Conservation (phyloP, 2,329 filamentous ascomycete species). For the Diplodia corticola region DNA sequence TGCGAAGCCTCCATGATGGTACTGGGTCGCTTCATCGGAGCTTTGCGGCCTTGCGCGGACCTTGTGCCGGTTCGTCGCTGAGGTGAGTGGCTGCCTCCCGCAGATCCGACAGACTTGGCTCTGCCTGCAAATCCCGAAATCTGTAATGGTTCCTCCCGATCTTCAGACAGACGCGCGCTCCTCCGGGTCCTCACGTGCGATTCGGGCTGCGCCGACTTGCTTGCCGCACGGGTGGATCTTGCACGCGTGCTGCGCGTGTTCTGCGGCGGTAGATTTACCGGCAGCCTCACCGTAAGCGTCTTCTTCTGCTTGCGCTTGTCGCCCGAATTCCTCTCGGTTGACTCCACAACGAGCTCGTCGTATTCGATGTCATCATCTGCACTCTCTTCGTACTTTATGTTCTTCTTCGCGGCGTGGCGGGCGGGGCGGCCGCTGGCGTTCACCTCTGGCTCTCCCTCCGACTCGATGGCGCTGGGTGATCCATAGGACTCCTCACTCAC, state of each 20-base stretch:
- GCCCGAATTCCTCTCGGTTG: conserved; percentile 11
- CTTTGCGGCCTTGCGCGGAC: conserved; percentile 48
- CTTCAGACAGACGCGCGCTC: conserved; percentile 61
- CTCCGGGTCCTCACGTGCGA: conserved; percentile 45
- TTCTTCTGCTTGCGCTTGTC: conserved; percentile 36
- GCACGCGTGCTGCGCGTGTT: conserved; percentile 32
- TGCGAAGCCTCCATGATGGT: conserved; percentile 57
- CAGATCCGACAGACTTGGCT: conserved; percentile 57
- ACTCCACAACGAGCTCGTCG: neutral
- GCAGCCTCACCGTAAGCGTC: conserved; percentile 44
- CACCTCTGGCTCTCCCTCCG: conserved; percentile 50
- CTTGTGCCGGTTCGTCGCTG: conserved; percentile 27
- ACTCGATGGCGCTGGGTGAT: neutral
- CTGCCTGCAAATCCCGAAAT: conserved; percentile 60
- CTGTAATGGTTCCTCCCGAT: conserved; percentile 57
- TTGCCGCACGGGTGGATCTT: conserved; percentile 38
- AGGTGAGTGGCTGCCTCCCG: conserved; percentile 49
- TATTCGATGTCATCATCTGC: conserved; percentile 50
- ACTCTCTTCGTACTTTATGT: conserved; percentile 57
- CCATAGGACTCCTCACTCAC: conserved; percentile 48
- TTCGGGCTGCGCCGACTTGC: conserved; percentile 33
- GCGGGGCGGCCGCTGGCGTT: conserved; percentile 60
- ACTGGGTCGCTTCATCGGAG: conserved; percentile 50
- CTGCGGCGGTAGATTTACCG: conserved; percentile 31
- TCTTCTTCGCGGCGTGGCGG: conserved; percentile 57